Percentiles rank a stretch among this genome's conserved stretches.
phyloP scores from a whole-genome alignment of 768 basidiomycete species.

The Dictyophora rubrovolvata region DNA sequence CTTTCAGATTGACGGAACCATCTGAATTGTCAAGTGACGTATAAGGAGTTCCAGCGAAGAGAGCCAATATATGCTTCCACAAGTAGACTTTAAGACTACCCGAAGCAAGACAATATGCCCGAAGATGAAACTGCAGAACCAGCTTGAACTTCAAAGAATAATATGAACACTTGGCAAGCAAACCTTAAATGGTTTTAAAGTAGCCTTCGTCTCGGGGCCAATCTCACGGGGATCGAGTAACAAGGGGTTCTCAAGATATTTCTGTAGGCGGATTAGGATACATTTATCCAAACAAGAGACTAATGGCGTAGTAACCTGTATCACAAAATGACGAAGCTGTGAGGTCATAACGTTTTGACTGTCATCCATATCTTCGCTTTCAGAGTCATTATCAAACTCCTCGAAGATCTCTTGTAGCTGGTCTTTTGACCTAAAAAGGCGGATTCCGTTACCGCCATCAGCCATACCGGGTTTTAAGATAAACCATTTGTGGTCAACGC shows the following conservation, averaged over 20 bases:
- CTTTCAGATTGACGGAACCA: slow-evolving; percentile 39
- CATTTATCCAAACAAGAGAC: neutral
- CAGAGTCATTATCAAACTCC: slow-evolving; percentile 58
- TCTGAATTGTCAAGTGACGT: slow-evolving; percentile 29
- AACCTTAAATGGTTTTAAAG: neutral
- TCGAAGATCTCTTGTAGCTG: slow-evolving; percentile 66
- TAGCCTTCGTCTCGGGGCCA: slow-evolving; percentile 9
- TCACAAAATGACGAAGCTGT: slow-evolving; percentile 90
- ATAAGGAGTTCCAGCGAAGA: slow-evolving; percentile 79
- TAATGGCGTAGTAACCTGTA: slow-evolving; percentile 55
- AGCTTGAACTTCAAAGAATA: neutral
- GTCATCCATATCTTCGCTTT: slow-evolving; percentile 38
- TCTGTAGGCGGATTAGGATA: slow-evolving; percentile 35
- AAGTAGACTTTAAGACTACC: slow-evolving; percentile 75
- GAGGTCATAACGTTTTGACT: slow-evolving; percentile 55
- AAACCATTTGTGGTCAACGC: slow-evolving; percentile 51
- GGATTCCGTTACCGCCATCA: slow-evolving; percentile 90
- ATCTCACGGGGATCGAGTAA: slow-evolving; percentile 60
- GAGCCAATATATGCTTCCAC: slow-evolving; percentile 71
- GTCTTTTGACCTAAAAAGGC: slow-evolving; percentile 74
- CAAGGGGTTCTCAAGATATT: slow-evolving; percentile 73
- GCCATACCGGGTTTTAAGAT: slow-evolving; percentile 98
- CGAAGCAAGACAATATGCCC: slow-evolving; percentile 75
- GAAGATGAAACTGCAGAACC: slow-evolving; percentile 73
- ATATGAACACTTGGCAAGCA: slow-evolving; percentile 14